Evolutionary conservation across 495 filamentous ascomycete genomes (phyloP).

Genomic region (Aspergillus ellipticus): DNA sequence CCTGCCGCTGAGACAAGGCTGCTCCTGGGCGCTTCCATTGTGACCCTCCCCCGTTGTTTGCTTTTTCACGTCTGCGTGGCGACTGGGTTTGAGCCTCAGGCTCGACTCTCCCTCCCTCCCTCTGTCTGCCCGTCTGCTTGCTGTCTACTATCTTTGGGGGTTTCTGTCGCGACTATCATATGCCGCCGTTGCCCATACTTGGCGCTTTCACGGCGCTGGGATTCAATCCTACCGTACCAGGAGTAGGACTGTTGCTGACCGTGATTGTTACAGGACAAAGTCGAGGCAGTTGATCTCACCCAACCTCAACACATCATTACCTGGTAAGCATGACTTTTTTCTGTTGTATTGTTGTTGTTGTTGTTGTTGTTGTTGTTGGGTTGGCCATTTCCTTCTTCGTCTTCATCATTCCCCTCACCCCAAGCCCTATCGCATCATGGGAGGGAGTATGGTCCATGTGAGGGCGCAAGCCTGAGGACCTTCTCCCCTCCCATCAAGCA

Average conservation of each 20-base stretch:
- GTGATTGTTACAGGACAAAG: not conserved
- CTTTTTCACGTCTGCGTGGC: not conserved
- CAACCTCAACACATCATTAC: not conserved
- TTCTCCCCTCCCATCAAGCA: not conserved
- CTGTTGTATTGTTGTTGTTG: not conserved
- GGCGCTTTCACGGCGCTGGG: not conserved
- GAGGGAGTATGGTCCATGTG: not conserved
- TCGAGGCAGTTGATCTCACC: not conserved
- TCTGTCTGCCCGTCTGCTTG: not conserved
- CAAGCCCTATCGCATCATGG: not conserved
- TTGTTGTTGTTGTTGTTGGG: not conserved
- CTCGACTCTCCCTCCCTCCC: not conserved
- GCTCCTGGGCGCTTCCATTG: not conserved
- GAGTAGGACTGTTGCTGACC: not conserved
- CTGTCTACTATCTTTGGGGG: not conserved
- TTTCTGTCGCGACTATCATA: not conserved
- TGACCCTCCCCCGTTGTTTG: constrained; percentile 1
- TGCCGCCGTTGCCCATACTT: not conserved
- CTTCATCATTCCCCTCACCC: not conserved
- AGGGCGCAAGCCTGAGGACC: not conserved
- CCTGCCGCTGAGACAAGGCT: constrained; percentile 1
- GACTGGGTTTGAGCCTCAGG: not conserved
- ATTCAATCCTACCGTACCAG: not conserved
- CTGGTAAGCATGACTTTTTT: not conserved
- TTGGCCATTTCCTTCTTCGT: not conserved